Conservation (phyloP, 495 filamentous ascomycete genomes). For the Xylaria grammica region DNA sequence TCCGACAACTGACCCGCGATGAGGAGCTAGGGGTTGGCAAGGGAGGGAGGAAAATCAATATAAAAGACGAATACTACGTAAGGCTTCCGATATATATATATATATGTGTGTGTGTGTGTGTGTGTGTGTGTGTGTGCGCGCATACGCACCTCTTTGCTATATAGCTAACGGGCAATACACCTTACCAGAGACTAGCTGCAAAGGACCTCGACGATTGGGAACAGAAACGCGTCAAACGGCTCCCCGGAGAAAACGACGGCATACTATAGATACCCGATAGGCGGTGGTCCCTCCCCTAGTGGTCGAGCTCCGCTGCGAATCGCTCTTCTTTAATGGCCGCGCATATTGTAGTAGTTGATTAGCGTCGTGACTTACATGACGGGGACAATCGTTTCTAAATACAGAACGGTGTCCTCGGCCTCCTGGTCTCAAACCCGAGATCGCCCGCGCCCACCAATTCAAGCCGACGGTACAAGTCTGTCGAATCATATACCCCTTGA, state of each 20-base stretch:
- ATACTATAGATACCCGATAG: slow-evolving; percentile 57
- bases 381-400: neutral
- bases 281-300: neutral
- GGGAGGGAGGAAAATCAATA: slow-evolving; percentile 71
- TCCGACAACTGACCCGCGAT: slow-evolving; percentile 78
- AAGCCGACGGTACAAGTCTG: neutral
- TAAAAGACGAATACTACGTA: slow-evolving; percentile 94
- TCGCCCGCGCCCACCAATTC: neutral
- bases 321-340: neutral
- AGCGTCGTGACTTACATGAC: neutral
- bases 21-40: slow-evolving; percentile 83
- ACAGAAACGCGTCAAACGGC: slow-evolving; percentile 85
- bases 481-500: too few species aligned
- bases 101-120: too few species aligned
- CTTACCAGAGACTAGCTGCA: slow-evolving; percentile 74
- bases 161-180: slow-evolving; percentile 9
- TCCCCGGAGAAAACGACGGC: slow-evolving; percentile 89
- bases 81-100: slow-evolving; percentile 41
- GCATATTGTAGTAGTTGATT: neutral
- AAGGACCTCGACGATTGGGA: slow-evolving; percentile 98
- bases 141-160: too few species aligned
- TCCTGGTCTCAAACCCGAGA: neutral
- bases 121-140: too few species aligned
- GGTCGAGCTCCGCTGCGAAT: neutral
- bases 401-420: too few species aligned